Evolutionary conservation across 345 rosid genomes (phyloP), one percentile per base, ranked within the genome.

Genomic region (Dipteronia dyeriana): DNA sequence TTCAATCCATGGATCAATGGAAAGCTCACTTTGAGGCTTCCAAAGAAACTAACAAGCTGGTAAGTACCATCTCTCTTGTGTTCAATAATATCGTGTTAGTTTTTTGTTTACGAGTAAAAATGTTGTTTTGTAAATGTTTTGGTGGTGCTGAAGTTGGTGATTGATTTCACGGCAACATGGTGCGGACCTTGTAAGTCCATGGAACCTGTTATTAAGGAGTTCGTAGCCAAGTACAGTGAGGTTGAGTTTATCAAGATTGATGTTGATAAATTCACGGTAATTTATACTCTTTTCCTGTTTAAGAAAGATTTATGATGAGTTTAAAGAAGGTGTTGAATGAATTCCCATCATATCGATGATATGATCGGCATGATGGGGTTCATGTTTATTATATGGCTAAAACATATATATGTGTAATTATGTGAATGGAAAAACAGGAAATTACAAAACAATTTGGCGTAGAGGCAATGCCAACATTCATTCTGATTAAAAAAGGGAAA

Each of bases 131-230:
- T 56, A 12, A 5, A 68, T 23, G 6, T 70, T 59, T 59, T 20
- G 75, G 26, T 75, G 79, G 1, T 85, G 59, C 38, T 34, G 59
- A 22, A 92, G 98, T 29, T 87, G 85, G 97, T 91, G 74, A 76
- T 91, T 49, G 85, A 91, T 80, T 95, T 91, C 86, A 82, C 97
- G 19, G 94, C 97, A 3, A 83, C 84, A 14, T 91, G 98, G 97
- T 93, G 98, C 9, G 93, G 94, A 60, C 94, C 96, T 2, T 91
- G 98, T 79, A 88, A 85, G 75, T 23, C 63, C 61, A 81, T 93
- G 76, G 96, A 91, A 11, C 94, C 93, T 0, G 66, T 63, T 19
- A 73, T 90, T 38, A 84, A 84, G 56, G 92, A 87, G 47, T 80
- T 86, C 19, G 93, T 97, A 5, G 87, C 90, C 14, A 85, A 67